Evolutionary conservation across 2,329 filamentous ascomycete genomes (phyloP).

Genomic region (Aureobasidium melanogenum): DNA sequence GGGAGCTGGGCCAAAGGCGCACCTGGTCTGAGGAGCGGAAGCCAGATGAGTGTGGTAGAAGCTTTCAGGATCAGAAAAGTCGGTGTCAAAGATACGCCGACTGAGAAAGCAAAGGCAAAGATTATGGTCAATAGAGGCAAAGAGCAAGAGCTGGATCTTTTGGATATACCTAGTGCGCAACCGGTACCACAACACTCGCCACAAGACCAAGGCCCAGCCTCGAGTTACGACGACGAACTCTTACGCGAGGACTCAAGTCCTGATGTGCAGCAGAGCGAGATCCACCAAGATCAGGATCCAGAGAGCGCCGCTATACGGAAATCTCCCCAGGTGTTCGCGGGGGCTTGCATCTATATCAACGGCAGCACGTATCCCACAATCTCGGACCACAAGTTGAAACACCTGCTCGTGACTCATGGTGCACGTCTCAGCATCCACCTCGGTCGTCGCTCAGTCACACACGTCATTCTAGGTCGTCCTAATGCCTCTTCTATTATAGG

Average conservation of each 20-base stretch:
- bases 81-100: not conserved
- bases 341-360: slow-evolving; percentile 77
- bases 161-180: not conserved
- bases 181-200: not conserved
- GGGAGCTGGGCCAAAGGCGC: slow-evolving; percentile 42
- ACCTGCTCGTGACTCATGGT: slow-evolving; percentile 65
- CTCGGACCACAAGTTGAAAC: slow-evolving; percentile 80
- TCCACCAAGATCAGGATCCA: not conserved
- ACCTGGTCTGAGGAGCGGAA: slow-evolving; percentile 37
- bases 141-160: not conserved
- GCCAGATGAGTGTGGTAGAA: slow-evolving; percentile 34
- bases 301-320: not conserved
- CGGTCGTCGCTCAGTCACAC: slow-evolving; percentile 66
- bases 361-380: slow-evolving; percentile 73
- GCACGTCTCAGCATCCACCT: slow-evolving; percentile 62
- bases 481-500: slow-evolving; percentile 35
- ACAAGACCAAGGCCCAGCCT: not conserved
- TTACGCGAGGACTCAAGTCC: not conserved
- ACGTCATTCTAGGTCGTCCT: slow-evolving; percentile 67
- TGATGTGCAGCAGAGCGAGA: not conserved
- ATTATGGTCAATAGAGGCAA: slow-evolving; percentile 15
- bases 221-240: not conserved
- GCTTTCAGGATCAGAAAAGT: slow-evolving; percentile 17
- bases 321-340: slow-evolving; percentile 46
- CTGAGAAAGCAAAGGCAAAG: slow-evolving; percentile 15